phyloP scores from a whole-genome alignment of 495 filamentous ascomycete genomes.

The Diplogelasinospora grovesii region DNA sequence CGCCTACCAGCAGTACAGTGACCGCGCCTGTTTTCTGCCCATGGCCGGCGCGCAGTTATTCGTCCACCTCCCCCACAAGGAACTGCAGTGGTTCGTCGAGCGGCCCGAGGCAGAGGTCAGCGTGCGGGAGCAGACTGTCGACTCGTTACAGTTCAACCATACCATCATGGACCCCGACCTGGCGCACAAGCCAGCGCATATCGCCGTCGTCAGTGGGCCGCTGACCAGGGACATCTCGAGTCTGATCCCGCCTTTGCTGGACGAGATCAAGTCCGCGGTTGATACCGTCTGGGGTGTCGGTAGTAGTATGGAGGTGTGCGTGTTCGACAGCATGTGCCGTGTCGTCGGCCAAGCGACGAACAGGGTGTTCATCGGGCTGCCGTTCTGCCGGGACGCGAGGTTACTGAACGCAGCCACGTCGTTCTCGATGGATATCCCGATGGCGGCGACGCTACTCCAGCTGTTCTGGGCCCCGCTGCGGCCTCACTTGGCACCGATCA shows the following conservation, averaged over 20 bases:
- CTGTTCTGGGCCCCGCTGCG: conserved; percentile 29
- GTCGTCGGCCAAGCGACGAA: conserved; percentile 30
- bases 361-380: conserved; percentile 30
- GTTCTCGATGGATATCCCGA: conserved; percentile 34
- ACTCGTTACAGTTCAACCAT: conserved; percentile 32
- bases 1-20: conserved; percentile 19
- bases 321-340: conserved; percentile 31
- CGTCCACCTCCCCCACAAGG: conserved; percentile 32
- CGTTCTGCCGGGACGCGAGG: conserved; percentile 24
- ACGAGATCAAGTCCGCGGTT: conserved; percentile 32
- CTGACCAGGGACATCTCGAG: conserved; percentile 35
- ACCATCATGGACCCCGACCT: conserved; percentile 28
- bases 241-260: conserved; percentile 33
- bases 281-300: conserved; percentile 29
- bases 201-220: conserved; percentile 25
- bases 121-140: conserved; percentile 22
- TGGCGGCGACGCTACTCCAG: conserved; percentile 25
- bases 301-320: conserved; percentile 27
- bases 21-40: conserved; percentile 24
- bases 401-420: conserved; percentile 34
- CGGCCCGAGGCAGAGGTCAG: conserved; percentile 38
- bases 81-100: conserved; percentile 36
- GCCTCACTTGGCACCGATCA: conserved; percentile 28
- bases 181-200: conserved; percentile 24
- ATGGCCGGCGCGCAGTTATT: conserved; percentile 14